Evolutionary conservation across 2,329 filamentous ascomycete genomes (phyloP).

Genomic region (Trichophyton mentagrophytes): DNA sequence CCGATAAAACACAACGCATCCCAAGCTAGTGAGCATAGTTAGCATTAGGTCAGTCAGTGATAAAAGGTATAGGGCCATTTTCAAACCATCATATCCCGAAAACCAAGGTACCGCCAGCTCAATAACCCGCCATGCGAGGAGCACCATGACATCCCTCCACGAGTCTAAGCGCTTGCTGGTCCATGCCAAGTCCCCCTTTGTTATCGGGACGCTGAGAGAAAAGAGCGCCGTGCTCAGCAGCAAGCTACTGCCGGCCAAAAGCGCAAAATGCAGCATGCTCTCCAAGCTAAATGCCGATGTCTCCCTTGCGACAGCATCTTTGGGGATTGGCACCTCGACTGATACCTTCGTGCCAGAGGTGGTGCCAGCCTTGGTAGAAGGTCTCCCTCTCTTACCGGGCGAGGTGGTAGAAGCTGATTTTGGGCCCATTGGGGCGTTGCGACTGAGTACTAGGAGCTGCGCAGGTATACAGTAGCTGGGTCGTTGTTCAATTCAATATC

Average conservation of each 20-base stretch:
- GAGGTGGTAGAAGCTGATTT: slow-evolving; percentile 12
- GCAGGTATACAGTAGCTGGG: neutral
- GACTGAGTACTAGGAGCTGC: neutral
- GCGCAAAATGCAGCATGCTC: slow-evolving; percentile 32
- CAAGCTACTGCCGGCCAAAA: slow-evolving; percentile 42
- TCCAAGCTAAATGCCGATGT: slow-evolving; percentile 19
- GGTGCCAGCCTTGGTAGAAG: neutral
- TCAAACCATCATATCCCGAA: slow-evolving; percentile 51
- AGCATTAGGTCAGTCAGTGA: neutral
- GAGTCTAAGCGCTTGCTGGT: slow-evolving; percentile 53
- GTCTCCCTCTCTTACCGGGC: slow-evolving; percentile 11
- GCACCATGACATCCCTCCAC: slow-evolving; percentile 46
- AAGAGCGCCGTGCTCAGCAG: slow-evolving; percentile 53
- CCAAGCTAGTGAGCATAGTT: slow-evolving; percentile 4
- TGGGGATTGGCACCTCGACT: neutral
- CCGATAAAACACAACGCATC: slow-evolving; percentile 54
- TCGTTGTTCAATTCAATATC: neutral
- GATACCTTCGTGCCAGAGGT: neutral
- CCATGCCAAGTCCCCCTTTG: slow-evolving; percentile 51
- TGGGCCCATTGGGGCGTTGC: slow-evolving; percentile 7
- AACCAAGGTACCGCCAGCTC: slow-evolving; percentile 64
- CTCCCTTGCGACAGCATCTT: slow-evolving; percentile 10
- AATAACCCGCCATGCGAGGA: slow-evolving; percentile 46
- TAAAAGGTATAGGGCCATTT: neutral
- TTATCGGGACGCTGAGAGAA: slow-evolving; percentile 47